Percentiles rank a stretch among this genome's conserved stretches.
phyloP scores from a whole-genome alignment of 164 flowering plant species.

The Umbellularia californica region DNA sequence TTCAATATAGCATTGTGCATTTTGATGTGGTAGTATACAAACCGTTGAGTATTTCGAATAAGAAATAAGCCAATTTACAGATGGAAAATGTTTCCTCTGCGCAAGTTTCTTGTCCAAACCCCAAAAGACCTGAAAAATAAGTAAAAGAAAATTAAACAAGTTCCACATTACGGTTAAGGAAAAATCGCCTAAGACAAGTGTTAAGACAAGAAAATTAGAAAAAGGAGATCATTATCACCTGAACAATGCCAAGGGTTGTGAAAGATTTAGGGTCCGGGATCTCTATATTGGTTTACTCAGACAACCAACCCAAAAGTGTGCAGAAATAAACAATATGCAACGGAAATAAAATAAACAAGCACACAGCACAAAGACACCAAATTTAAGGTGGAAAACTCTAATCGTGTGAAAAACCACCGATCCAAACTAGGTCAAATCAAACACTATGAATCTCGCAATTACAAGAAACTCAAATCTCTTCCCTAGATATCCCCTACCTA shows the following conservation, averaged over 20 bases:
- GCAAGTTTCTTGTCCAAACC: slow-evolving; percentile 99
- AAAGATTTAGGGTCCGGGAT: no score
- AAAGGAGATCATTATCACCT: slow-evolving; percentile 42
- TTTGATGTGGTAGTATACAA: not conserved
- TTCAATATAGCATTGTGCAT: not conserved
- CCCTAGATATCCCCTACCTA: no score
- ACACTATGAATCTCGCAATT: no score
- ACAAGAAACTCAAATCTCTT: no score
- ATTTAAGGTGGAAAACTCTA: no score
- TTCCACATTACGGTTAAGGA: not conserved
- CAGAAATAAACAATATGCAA: no score
- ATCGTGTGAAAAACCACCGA: no score
- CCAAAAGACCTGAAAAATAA: slow-evolving; percentile 84
- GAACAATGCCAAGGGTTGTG: slow-evolving; percentile 96
- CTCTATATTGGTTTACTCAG: no score
- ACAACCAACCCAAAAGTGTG: no score
- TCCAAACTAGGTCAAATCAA: no score
- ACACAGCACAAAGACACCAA: no score
- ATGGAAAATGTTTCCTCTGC: slow-evolving; percentile 99
- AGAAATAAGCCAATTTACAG: slow-evolving; percentile 98
- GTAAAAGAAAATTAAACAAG: not conserved
- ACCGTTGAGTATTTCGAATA: slow-evolving; percentile 94
- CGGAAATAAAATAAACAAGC: no score
- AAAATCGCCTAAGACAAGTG: not conserved
- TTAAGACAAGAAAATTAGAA: not conserved